Evolutionary conservation across 257 asterid species (phyloP).

Genomic region (Solanum bulbocastanum): DNA sequence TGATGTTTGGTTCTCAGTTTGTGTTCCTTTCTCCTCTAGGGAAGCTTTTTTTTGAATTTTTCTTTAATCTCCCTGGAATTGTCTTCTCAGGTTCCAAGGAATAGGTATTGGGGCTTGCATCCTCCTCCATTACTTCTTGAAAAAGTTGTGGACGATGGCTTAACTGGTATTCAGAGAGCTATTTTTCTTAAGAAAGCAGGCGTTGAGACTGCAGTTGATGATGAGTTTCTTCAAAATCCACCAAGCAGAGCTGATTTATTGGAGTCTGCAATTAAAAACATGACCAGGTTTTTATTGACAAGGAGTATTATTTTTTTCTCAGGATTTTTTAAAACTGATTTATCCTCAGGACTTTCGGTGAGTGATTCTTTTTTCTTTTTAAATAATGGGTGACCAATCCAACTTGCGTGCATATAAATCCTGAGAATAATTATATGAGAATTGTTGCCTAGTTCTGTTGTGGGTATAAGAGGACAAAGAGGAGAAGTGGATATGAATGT

Average conservation of each 20-base stretch:
- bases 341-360: neutral
- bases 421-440: neutral
- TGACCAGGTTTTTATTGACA: slow-evolving; percentile 60
- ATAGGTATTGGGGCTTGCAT: slow-evolving; percentile 97
- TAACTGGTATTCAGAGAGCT: slow-evolving; percentile 76
- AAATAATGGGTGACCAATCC: neutral
- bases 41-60: neutral
- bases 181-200: slow-evolving; percentile 89
- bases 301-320: neutral
- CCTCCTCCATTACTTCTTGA: slow-evolving; percentile 95
- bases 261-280: slow-evolving; percentile 66
- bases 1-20: neutral
- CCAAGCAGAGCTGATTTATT: slow-evolving; percentile 78
- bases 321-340: neutral
- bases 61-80: slow-evolving; percentile 4
- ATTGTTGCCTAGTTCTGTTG: neutral
- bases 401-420: neutral
- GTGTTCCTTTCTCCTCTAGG: neutral
- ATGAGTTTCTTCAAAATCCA: slow-evolving; percentile 69
- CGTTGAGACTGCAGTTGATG: slow-evolving; percentile 62
- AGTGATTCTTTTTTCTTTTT: neutral
- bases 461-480: neutral
- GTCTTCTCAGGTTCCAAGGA: slow-evolving; percentile 73
- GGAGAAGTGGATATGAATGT: neutral
- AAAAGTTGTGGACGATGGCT: slow-evolving; percentile 82